Evolutionary conservation across 176 grass and related monocot species (phyloP).

Genomic region (Oryza meridionalis): DNA sequence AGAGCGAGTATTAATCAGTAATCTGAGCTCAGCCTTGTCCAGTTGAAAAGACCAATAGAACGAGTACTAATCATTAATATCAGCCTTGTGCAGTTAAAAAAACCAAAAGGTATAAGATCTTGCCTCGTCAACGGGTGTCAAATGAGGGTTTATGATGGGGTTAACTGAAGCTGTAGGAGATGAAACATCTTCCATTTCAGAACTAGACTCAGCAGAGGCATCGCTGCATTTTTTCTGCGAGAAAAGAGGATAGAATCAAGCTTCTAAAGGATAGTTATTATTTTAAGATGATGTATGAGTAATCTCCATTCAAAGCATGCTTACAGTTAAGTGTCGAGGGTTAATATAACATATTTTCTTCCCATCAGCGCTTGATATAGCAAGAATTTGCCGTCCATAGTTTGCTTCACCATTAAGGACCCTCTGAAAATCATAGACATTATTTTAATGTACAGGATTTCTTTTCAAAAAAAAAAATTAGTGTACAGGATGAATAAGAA

Average conservation of each 20-base stretch:
- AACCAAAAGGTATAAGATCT: slow-evolving; percentile 15
- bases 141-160: slow-evolving; percentile 43
- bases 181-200: slow-evolving; percentile 69
- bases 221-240: slow-evolving; percentile 70
- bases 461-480: not conserved
- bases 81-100: not conserved
- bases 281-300: slow-evolving; percentile 22
- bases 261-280: slow-evolving; percentile 22
- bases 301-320: slow-evolving; percentile 20
- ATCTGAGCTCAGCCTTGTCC: not conserved
- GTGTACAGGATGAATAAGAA: slow-evolving; percentile 11
- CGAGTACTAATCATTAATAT: not conserved
- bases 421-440: slow-evolving; percentile 49
- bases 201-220: slow-evolving; percentile 74
- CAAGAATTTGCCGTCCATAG: slow-evolving; percentile 66
- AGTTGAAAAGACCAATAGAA: slow-evolving; percentile 4
- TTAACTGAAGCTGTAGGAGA: slow-evolving; percentile 50
- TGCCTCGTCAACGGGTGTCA: slow-evolving; percentile 73
- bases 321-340: slow-evolving; percentile 56
- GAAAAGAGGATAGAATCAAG: slow-evolving; percentile 18
- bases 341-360: slow-evolving; percentile 66
- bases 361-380: slow-evolving; percentile 53
- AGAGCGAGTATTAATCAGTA: not conserved
- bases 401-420: slow-evolving; percentile 86
- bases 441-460: slow-evolving; percentile 29